phyloP scores from a whole-genome alignment of 1,284 basidiomycete species.

The Ganoderma lucidum region DNA sequence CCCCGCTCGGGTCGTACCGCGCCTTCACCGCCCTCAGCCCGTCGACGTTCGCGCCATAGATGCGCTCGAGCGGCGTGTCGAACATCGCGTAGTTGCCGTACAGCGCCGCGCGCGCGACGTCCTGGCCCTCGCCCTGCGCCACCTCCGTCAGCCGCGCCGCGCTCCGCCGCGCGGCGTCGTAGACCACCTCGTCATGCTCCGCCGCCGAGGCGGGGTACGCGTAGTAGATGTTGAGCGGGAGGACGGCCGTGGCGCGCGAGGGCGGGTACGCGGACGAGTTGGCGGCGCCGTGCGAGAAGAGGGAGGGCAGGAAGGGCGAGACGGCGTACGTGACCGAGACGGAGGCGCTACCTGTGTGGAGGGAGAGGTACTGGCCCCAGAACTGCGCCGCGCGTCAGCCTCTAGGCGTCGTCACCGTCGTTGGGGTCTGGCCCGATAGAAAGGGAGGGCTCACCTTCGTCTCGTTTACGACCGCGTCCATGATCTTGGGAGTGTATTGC shows the following conservation, averaged over 20 bases:
- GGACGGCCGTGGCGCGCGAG: slow-evolving; percentile 45
- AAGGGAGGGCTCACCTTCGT: slow-evolving; percentile 45
- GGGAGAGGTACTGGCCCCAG: slow-evolving; percentile 38
- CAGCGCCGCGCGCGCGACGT: slow-evolving; percentile 46
- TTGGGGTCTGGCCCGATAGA: background rate
- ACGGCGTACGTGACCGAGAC: slow-evolving; percentile 56
- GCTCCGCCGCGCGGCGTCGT: slow-evolving; percentile 48
- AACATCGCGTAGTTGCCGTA: slow-evolving; percentile 64
- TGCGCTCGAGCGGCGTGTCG: slow-evolving; percentile 50
- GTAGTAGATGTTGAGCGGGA: slow-evolving; percentile 58
- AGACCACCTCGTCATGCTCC: slow-evolving; percentile 47
- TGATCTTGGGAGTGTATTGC: slow-evolving; percentile 48
- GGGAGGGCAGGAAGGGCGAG: slow-evolving; percentile 59
- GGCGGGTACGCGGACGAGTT: slow-evolving; percentile 57
- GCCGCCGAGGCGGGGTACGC: slow-evolving; percentile 46
- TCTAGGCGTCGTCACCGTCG: too few species aligned
- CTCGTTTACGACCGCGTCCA: slow-evolving; percentile 59
- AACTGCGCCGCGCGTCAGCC: slow-evolving; percentile 29
- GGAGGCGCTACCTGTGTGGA: slow-evolving; percentile 22
- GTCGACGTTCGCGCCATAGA: slow-evolving; percentile 58
- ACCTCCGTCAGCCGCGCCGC: slow-evolving; percentile 47
- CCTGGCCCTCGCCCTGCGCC: slow-evolving; percentile 53
- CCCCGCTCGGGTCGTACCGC: slow-evolving; percentile 54
- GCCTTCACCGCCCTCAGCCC: slow-evolving; percentile 49
- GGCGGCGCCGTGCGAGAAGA: slow-evolving; percentile 50